Evolutionary conservation across 768 basidiomycete genomes (phyloP), one percentile per base, ranked within the genome.

Genomic region (Calocybe indica): DNA sequence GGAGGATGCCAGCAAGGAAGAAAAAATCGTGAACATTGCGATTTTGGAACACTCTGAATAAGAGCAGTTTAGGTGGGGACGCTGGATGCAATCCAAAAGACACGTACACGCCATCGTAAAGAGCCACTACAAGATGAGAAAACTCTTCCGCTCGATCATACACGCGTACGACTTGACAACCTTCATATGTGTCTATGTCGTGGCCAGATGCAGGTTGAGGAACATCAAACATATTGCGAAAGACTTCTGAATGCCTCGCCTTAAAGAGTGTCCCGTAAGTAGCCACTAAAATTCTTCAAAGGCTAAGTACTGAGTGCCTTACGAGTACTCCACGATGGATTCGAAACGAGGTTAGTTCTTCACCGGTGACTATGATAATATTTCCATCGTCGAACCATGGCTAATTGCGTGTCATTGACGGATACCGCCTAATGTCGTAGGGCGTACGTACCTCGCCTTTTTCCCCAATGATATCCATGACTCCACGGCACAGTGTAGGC

Each of bases 351-450:
- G 70, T 69, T 5, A 61, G 64, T 43, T 62, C 55, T 39, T 70
- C 66, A 32, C 70, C 59, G 6, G 74, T 71, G 35, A 76, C 59
- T 3, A 83, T 67, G 12, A 81, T 61, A 40, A 82, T 68, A 57
- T 81, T 83, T 12, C 79, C 80, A 52, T 81, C 80, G 15, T 80
- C 75, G 55, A 83, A 79, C 76, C 75, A 81, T 11, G 76, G 78
- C 63, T 79, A 46, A 7, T 31, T 29, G 6, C 30, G 30, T 28
- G 31, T 53, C 39, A 47, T 30, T 10, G 38, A n/a, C 14, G 45
- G 33, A 41, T 40, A 10, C n/a, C 14, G 6, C 6, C 22, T 22
- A 43, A 28, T 4, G 15, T 40, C 34, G n/a, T 40, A 11, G 31
- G 1, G 8, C n/a, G 8, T 15, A 40, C 52, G 13, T 32, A 62